Evolutionary conservation across 768 basidiomycete species (phyloP).

Genomic region (Auriscalpium vulgare): DNA sequence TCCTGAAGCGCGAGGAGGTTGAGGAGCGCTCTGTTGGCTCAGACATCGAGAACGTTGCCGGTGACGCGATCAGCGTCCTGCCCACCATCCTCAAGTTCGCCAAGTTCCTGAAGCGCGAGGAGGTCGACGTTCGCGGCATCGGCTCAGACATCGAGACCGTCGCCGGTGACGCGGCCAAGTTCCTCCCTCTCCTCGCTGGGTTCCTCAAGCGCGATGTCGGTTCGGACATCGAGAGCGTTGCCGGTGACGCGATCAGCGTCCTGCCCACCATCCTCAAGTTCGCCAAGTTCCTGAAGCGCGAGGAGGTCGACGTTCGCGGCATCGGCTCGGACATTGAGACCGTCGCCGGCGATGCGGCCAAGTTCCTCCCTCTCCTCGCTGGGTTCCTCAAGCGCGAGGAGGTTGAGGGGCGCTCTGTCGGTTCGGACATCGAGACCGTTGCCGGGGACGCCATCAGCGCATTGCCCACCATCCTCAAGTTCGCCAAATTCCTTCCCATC

Average conservation of each 20-base stretch:
- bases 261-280: not conserved
- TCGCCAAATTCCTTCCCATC: not conserved
- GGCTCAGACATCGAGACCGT: no score
- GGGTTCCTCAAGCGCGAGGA: not conserved
- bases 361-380: not conserved
- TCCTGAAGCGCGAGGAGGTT: not conserved
- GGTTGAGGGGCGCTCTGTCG: not conserved
- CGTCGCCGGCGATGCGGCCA: not conserved
- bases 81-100: constrained; percentile 71
- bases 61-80: not conserved
- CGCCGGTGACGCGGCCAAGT: not conserved
- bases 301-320: not conserved
- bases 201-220: not conserved
- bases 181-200: not conserved
- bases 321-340: no score
- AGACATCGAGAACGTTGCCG: not conserved
- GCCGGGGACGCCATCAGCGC: not conserved
- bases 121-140: no score
- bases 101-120: constrained; percentile 41
- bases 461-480: not conserved
- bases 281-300: not conserved
- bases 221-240: not conserved
- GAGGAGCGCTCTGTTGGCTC: not conserved
- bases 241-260: not conserved
- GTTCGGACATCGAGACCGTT: not conserved